A percentile compares a stretch with the other conserved stretches of the same genome.
Evolutionary conservation across 2,329 filamentous ascomycete species (phyloP).

Genomic region (Curvularia eragrostidis): DNA sequence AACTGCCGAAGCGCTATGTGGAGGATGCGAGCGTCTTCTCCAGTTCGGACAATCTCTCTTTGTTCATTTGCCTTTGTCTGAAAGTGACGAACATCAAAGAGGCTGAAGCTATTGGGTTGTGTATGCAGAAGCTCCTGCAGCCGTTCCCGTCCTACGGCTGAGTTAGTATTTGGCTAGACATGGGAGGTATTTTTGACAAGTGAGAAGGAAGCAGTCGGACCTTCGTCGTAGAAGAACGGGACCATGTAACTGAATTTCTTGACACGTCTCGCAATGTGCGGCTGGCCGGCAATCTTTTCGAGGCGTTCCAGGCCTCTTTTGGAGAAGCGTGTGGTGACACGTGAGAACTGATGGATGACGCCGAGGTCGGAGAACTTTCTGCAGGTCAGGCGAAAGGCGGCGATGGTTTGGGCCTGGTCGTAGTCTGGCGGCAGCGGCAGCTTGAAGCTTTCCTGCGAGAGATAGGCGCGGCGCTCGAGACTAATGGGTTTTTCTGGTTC

Average conservation of each 20-base stretch:
- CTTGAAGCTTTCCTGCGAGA: constrained; percentile 61
- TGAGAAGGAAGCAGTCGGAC: constrained; percentile 37
- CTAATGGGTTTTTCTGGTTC: constrained; percentile 59
- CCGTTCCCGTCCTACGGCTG: constrained; percentile 47
- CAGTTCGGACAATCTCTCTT: constrained; percentile 57
- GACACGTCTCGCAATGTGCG: constrained; percentile 60
- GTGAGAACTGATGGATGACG: constrained; percentile 59
- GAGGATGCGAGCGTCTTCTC: constrained; percentile 61
- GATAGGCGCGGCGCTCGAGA: constrained; percentile 58
- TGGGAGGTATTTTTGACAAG: not conserved
- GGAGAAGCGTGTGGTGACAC: constrained; percentile 61
- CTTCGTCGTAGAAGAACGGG: constrained; percentile 64
- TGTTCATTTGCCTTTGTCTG: constrained; percentile 59
- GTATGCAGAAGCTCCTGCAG: constrained; percentile 50
- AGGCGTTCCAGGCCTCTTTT: constrained; percentile 58
- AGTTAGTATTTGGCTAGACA: constrained; percentile 27
- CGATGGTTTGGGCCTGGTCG: constrained; percentile 55
- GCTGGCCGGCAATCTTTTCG: constrained; percentile 57
- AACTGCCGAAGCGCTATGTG: constrained; percentile 64
- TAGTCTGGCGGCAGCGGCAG: constrained; percentile 51
- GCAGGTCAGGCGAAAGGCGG: constrained; percentile 54
- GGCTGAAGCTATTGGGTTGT: constrained; percentile 45
- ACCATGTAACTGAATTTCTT: constrained; percentile 68
- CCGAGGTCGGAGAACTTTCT: constrained; percentile 53
- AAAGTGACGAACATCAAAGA: constrained; percentile 52